Evolutionary conservation across 2,329 filamentous ascomycete genomes (phyloP).

Genomic region (Trichocomaceae sp.): DNA sequence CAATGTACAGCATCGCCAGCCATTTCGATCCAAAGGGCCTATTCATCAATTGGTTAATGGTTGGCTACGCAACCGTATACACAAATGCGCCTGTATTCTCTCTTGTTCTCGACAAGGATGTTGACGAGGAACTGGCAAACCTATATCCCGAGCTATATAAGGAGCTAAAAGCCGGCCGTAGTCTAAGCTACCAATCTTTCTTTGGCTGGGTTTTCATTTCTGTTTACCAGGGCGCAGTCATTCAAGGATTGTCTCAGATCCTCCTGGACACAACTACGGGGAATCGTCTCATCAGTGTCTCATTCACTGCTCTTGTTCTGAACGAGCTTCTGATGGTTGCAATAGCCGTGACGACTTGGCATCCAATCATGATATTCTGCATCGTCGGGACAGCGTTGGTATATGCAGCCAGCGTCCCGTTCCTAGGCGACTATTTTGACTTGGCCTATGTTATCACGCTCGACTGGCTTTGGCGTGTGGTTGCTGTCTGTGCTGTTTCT

Average conservation of each 20-base stretch:
- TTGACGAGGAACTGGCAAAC: constrained; percentile 87
- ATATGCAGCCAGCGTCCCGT: constrained; percentile 79
- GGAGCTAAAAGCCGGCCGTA: constrained; percentile 83
- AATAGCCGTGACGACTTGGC: constrained; percentile 94
- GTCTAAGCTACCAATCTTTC: constrained; percentile 86
- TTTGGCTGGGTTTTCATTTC: constrained; percentile 95
- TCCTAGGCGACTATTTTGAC: constrained; percentile 85
- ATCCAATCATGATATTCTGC: constrained; percentile 79
- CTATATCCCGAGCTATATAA: constrained; percentile 97
- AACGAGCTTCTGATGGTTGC: constrained; percentile 98
- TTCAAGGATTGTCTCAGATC: constrained; percentile 88
- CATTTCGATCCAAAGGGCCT: constrained; percentile 89
- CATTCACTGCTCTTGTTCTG: constrained; percentile 82
- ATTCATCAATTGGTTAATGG: constrained; percentile 94
- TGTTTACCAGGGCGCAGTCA: constrained; percentile 90
- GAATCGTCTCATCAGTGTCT: constrained; percentile 75
- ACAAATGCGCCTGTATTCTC: constrained; percentile 90
- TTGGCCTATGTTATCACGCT: constrained; percentile 68
- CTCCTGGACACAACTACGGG: constrained; percentile 66
- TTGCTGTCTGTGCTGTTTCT: constrained; percentile 70
- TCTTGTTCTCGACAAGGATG: constrained; percentile 87
- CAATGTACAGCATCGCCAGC: constrained; percentile 90
- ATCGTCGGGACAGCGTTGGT: constrained; percentile 74
- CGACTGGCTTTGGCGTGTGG: constrained; percentile 82
- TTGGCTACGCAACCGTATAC: constrained; percentile 94